A percentile compares a stretch with the other conserved stretches of the same genome.
Conservation (phyloP, 2,329 filamentous ascomycete genomes). For the Colletotrichum spinosum region DNA sequence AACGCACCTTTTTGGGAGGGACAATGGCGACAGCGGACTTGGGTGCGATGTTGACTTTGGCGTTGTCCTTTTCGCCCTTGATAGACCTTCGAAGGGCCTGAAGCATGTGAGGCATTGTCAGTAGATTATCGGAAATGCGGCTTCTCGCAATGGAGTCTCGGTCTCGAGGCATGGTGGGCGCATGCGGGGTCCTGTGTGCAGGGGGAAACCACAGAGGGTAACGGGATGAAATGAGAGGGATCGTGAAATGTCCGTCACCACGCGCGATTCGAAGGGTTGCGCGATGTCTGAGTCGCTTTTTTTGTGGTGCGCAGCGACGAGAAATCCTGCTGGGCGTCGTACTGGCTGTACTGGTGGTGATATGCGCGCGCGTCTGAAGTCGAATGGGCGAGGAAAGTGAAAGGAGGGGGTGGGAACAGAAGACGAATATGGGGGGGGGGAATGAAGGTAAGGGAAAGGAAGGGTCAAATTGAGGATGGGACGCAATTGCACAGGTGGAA, state of each 20-base stretch:
- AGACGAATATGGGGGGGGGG: too few relatives aligned
- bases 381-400: too few relatives aligned
- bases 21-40: conserved; percentile 91
- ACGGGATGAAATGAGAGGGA: not conserved
- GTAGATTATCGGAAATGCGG: conserved; percentile 40
- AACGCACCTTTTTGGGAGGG: conserved; percentile 88
- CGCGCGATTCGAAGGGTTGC: too few relatives aligned
- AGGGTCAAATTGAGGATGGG: too few relatives aligned
- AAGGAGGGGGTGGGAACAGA: too few relatives aligned
- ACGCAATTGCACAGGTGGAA: not conserved
- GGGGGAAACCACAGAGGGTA: conserved; percentile 31
- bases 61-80: conserved; percentile 86
- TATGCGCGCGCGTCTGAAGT: too few relatives aligned
- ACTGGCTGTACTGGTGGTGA: too few relatives aligned
- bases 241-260: too few relatives aligned
- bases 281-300: too few relatives aligned
- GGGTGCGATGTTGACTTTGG: conserved; percentile 81
- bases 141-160: conserved; percentile 34
- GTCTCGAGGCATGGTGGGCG: conserved; percentile 35
- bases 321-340: too few relatives aligned
- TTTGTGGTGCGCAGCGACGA: too few relatives aligned
- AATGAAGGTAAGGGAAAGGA: too few relatives aligned
- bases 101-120: conserved; percentile 58
- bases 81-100: conserved; percentile 88
- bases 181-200: conserved; percentile 36